Conservation (phyloP, 331 rosid genomes). For the Quercus tomentella region DNA sequence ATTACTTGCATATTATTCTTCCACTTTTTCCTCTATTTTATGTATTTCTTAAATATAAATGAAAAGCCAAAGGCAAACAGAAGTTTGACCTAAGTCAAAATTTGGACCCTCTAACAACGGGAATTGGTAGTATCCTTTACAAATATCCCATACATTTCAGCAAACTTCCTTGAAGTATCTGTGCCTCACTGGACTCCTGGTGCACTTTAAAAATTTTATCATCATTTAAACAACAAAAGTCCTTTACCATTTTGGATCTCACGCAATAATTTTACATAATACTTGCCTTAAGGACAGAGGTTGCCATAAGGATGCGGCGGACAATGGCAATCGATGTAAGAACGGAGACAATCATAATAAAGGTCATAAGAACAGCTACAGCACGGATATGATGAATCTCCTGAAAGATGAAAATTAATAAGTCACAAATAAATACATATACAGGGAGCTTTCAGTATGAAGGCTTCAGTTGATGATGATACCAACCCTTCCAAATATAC, state of each 20-base stretch:
- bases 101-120: neutral
- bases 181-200: neutral
- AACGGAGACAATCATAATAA: conserved; percentile 66
- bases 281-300: conserved; percentile 96
- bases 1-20: neutral
- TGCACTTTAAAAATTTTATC: neutral
- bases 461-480: conserved; percentile 13
- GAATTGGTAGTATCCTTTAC: neutral
- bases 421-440: conserved; percentile 9
- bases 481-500: conserved; percentile 79
- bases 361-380: conserved; percentile 80
- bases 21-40: neutral
- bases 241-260: neutral
- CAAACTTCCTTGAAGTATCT: neutral
- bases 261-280: conserved; percentile 1
- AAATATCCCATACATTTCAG: neutral
- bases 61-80: neutral
- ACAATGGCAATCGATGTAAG: conserved; percentile 92
- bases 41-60: neutral
- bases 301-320: conserved; percentile 97
- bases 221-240: neutral
- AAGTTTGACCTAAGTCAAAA: neutral
- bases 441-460: neutral
- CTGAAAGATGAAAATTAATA: conserved; percentile 43
- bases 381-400: conserved; percentile 80